Evolutionary conservation across 2,329 filamentous ascomycete genomes (phyloP), one percentile per base, ranked within the genome.

Genomic region (Colletotrichum neosansevieriae): DNA sequence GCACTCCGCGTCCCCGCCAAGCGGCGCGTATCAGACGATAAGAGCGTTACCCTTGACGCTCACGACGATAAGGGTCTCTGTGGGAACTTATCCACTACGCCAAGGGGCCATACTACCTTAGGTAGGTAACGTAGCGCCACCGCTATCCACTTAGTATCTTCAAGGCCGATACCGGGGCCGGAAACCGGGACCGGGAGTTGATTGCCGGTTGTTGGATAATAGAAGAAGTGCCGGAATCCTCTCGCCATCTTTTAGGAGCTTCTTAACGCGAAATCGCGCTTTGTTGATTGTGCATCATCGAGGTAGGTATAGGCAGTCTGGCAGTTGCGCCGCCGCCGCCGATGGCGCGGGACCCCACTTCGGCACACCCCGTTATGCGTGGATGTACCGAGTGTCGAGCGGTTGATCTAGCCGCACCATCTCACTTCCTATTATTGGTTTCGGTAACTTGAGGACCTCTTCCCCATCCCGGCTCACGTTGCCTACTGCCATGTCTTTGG

Each of bases 111-210:
- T 47, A 49, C 61, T 56, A n/a, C n/a, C n/a, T n/a, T n/a, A n/a
- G n/a, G n/a, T n/a, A n/a, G n/a, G n/a, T n/a, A 56, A 60, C 54
- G 40, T 34, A 19, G 21, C 11, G 49, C 49, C 29, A 12, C 49
- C 49, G 15, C 34, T 47, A 38, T 49, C 40, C 32, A 47, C 36
- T 40, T 9, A 32, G 13, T 29, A 59, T 36, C 32, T 34, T 36
- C 49, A 44, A 12, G 4, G 24, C 65, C 65, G 65, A 65, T 59
- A 54, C 40, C 65, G 65, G 65, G 54, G 56, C 65, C 65, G 61
- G 65, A 56, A 59, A 32, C 62, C 61, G 53, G 64, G 61, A 56
- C 63, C 65, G 60, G 65, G 53, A 56, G 42, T 5, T 10, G 13
- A 21, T 53, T 68, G 65, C 65, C 65, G 65, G 65, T 68, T 36